Base-by-base conservation (phyloP, 1,284 basidiomycete genomes). In the Erythrobasidium hasegawianum region DNA sequence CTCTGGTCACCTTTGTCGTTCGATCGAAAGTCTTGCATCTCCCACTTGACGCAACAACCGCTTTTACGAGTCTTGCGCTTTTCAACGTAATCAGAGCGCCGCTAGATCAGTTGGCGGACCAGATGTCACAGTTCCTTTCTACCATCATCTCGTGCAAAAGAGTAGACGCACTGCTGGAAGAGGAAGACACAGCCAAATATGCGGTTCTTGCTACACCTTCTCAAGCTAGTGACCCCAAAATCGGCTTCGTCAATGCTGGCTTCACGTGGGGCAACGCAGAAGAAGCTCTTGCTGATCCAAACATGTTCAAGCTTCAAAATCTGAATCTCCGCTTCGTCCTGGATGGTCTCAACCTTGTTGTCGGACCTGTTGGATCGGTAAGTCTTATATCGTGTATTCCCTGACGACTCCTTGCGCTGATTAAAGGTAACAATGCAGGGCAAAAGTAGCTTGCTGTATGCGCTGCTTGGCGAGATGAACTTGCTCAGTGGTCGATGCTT, bases 361-460 rank as follows among this genome's bases (percentile, higher is more conserved):
- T 83, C 65, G 89, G 89, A 0, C 86, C 88, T 0, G 90, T 88
- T 0, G 89, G 87, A 0, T 85, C 85, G 45, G 83, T 2, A n/a
- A 45, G 39, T 73, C 80, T 16, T 77, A 74, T 56, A 72, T n/a
- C n/a, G n/a, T n/a, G n/a, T n/a, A n/a, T n/a, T n/a, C n/a, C n/a
- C n/a, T n/a, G n/a, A n/a, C n/a, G n/a, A n/a, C n/a, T n/a, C n/a
- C n/a, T n/a, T n/a, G n/a, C n/a, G n/a, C n/a, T n/a, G n/a, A n/a
- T n/a, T n/a, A n/a, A n/a, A n/a, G n/a, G n/a, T n/a, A n/a, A n/a
- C n/a, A n/a, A n/a, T n/a, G 11, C 14, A 59, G 64, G 89, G 89
- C 10, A 92, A 92, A 78, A 88, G 87, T 0, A 87, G 87, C 24
- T 79, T 95, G 20, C 79, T 94, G 18, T 65, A 62, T 14, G 55